These are phyloP conservation scores for Phytopythium litorale DNA, from an alignment of 352 stramenopile genomes.

Conservation along the genomic window DNA sequence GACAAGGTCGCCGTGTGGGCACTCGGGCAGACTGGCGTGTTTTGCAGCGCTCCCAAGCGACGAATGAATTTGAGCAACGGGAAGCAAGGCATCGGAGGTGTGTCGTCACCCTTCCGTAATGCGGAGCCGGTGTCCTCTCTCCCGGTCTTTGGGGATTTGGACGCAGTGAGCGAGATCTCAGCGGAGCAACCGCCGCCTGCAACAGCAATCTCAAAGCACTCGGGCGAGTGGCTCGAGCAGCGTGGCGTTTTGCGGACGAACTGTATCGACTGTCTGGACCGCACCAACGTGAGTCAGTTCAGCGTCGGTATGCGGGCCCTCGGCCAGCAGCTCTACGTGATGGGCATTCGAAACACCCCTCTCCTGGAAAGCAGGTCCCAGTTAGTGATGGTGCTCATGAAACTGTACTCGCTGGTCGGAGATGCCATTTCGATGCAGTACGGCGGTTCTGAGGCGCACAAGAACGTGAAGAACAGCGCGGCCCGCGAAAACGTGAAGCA, in stretches of 20 bases:
- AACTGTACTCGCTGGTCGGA: conserved; percentile 98
- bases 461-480: conserved; percentile 95
- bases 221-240: conserved; percentile 93
- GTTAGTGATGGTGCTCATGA: conserved; percentile 95
- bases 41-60: conserved; percentile 91
- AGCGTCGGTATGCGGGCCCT: conserved; percentile 89
- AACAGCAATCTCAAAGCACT: conserved; percentile 73
- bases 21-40: conserved; percentile 97
- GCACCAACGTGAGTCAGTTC: conserved; percentile 87
- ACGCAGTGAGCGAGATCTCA: conserved; percentile 2
- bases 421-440: conserved; percentile 99
- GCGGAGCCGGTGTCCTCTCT: background rate
- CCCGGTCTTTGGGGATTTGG: background rate
- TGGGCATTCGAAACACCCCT: conserved; percentile 93
- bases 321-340: conserved; percentile 95
- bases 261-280: conserved; percentile 96
- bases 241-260: conserved; percentile 98
- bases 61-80: conserved; percentile 28
- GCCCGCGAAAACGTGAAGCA: conserved; percentile 90
- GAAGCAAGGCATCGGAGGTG: conserved; percentile 24
- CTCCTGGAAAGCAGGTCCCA: conserved; percentile 86
- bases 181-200: conserved; percentile 22
- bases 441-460: conserved; percentile 98
- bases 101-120: conserved; percentile 10
- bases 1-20: conserved; percentile 96